These are phyloP conservation scores for Penicillium glabrum DNA, from an alignment of 2,329 filamentous ascomycete genomes.

Conservation along the genomic window DNA sequence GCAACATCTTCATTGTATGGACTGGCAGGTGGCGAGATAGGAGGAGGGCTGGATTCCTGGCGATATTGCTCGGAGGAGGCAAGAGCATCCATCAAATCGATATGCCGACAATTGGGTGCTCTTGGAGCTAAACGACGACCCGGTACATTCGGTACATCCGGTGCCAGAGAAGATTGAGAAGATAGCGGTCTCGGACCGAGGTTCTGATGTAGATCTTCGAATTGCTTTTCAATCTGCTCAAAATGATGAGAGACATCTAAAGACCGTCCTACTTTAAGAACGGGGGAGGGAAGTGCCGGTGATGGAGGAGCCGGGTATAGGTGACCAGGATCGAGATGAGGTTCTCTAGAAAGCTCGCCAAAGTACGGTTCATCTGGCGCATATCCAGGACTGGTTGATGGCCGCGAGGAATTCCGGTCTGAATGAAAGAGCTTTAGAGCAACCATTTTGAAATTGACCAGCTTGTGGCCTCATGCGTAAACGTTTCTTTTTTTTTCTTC, in stretches of 20 bases:
- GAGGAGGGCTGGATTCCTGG: conserved; percentile 21
- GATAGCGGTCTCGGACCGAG: conserved; percentile 30
- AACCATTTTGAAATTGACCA: conserved; percentile 28
- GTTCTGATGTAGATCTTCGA: conserved; percentile 39
- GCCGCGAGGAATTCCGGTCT: conserved; percentile 22
- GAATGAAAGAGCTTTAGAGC: conserved; percentile 34
- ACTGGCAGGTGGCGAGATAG: conserved; percentile 30
- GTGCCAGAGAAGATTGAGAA: conserved; percentile 24
- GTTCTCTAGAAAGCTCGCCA: conserved; percentile 10
- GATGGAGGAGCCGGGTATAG: conserved; percentile 9
- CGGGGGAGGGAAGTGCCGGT: conserved; percentile 13
- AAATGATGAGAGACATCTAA: conserved; percentile 33
- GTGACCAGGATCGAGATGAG: conserved; percentile 3
- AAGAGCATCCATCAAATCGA: conserved; percentile 43
- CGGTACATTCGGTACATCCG: conserved; percentile 24
- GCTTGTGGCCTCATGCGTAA: conserved; percentile 4
- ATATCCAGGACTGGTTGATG: conserved; percentile 12
- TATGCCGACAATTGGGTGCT: conserved; percentile 31
- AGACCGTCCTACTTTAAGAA: conserved; percentile 16
- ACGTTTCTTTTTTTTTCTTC: background rate
- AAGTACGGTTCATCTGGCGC: conserved; percentile 8
- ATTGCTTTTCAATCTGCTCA: conserved; percentile 40
- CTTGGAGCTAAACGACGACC: conserved; percentile 20
- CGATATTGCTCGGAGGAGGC: conserved; percentile 32
- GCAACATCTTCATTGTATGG: conserved; percentile 47